phyloP scores from a whole-genome alignment of 108 stramenopile genomes.

The Ochromonas danica region DNA sequence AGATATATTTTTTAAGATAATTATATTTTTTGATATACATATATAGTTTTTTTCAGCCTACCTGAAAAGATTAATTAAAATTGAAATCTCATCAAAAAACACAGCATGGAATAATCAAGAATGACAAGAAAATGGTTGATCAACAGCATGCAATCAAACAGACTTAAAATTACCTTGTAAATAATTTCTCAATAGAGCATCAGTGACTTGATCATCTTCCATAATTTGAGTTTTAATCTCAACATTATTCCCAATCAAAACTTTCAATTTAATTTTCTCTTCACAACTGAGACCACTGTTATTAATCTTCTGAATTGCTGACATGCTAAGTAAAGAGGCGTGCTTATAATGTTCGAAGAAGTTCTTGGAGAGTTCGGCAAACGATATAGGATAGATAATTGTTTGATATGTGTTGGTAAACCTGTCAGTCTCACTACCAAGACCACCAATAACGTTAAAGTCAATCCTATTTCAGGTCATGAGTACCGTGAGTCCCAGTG shows the following conservation, averaged over 20 bases:
- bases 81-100: constrained; percentile 33
- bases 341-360: constrained; percentile 34
- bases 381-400: constrained; percentile 17
- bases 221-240: constrained; percentile 35
- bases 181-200: constrained; percentile 32
- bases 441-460: constrained; percentile 1
- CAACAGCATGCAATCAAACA: constrained; percentile 32
- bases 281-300: constrained; percentile 33
- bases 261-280: constrained; percentile 26
- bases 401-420: constrained; percentile 17
- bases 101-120: constrained; percentile 33
- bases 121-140: constrained; percentile 31
- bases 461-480: constrained; percentile 1
- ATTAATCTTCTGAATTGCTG: constrained; percentile 31
- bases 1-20: too few species aligned
- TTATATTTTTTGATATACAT: constrained; percentile 18
- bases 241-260: constrained; percentile 34
- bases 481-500: background rate
- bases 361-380: constrained; percentile 26
- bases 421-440: too few species aligned
- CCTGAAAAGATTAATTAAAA: constrained; percentile 25
- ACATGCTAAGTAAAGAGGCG: constrained; percentile 32
- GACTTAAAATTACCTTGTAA: constrained; percentile 32
- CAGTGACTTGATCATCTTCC: constrained; percentile 35
- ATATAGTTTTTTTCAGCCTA: constrained; percentile 6